Conservation (phyloP, 2,329 filamentous ascomycete species). For the Arachnopeziza araneosa region DNA sequence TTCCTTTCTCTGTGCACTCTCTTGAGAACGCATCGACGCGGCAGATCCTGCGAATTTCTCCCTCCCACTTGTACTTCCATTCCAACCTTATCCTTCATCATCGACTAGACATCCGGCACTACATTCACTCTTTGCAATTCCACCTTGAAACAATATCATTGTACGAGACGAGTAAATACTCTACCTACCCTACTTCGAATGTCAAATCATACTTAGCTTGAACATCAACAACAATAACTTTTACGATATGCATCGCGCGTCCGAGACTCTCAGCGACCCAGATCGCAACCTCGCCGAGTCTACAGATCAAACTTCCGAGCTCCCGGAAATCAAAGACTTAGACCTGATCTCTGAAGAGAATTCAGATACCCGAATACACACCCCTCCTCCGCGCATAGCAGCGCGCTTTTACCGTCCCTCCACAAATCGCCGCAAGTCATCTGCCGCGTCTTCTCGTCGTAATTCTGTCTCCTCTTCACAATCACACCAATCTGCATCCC, state of each 20-base stretch:
- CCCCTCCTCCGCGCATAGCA: conserved; percentile 70
- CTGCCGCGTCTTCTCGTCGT: conserved; percentile 70
- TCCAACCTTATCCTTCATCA: background rate
- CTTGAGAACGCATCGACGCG: background rate
- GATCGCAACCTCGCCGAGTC: conserved; percentile 31
- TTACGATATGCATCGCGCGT: conserved; percentile 28
- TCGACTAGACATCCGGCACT: background rate
- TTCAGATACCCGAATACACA: conserved; percentile 36
- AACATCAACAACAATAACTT: background rate
- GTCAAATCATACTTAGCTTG: background rate
- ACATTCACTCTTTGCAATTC: background rate
- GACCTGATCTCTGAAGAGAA: conserved; percentile 28
- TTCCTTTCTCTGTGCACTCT: conserved; percentile 14
- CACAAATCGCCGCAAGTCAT: conserved; percentile 64
- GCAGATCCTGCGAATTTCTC: background rate
- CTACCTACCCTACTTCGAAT: background rate
- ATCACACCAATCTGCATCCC: conserved; percentile 35
- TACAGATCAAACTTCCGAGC: conserved; percentile 5
- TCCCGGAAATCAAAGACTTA: conserved; percentile 13
- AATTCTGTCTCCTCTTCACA: conserved; percentile 75
- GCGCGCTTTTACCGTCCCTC: conserved; percentile 69
- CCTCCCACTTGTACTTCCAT: background rate
- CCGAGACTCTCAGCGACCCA: conserved; percentile 29
- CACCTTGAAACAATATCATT: background rate
- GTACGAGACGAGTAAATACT: background rate